Base-by-base conservation (phyloP, 768 basidiomycete species). In the Pleurotus salmoneostramineus region DNA sequence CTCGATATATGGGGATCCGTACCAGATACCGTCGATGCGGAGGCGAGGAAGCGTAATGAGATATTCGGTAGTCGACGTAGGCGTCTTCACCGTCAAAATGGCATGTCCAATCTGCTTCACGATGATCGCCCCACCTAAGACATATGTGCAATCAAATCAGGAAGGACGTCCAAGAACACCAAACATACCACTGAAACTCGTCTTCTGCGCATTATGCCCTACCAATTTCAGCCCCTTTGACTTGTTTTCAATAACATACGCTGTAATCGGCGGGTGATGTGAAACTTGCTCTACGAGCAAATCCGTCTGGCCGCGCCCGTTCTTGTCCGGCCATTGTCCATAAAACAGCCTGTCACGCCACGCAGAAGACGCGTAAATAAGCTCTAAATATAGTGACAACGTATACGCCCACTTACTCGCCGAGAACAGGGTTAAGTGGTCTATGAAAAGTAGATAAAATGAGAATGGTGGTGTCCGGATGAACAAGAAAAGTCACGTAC, bases 91-190 rank as follows among this genome's bases (percentile, higher is more conserved):
- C 3, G 85, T 89, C 33, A 99, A 77, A 31, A 89, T 73, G 0
- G 95, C 96, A 66, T 98, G 96, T 0, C 96, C 96, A 63, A 96
- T 89, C 72, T 99, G 96, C 72, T 91, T 94, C 55, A 99, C 96
- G 72, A 84, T 86, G 62, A 90, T 88, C 50, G 83, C 83, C 15
- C 87, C 87, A 60, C 77, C 85, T 86, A 65, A 49, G 36, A 43
- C n/a, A 58, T n/a, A 40, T 12, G 12, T 37, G 17, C 35, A 42
- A 36, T 34, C 31, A 14, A 45, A 42, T 15, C 17, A 37, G 36
- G 7, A 42, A 37, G 33, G 44, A 15, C 33, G n/a, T n/a, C n/a
- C n/a, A n/a, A n/a, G 14, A 40, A 15, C 5, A 17, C 31, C 37
- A 31, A 21, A 72, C 77, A 52, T 63, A 85, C 89, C 83, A 57